phyloP scores from a whole-genome alignment of 2,329 filamentous ascomycete genomes.

The Ceratocystis colombiana region DNA sequence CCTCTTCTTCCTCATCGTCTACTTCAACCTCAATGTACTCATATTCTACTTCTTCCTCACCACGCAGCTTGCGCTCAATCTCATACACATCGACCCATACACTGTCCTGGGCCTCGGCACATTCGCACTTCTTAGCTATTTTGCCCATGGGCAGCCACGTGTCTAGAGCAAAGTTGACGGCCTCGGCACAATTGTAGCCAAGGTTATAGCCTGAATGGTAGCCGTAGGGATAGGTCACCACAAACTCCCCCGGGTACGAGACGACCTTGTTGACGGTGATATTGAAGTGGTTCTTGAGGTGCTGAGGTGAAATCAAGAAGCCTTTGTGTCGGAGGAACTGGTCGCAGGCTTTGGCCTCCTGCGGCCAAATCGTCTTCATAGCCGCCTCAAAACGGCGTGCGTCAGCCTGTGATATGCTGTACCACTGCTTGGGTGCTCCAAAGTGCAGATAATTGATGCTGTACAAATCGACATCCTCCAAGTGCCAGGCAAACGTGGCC shows the following conservation, averaged over 20 bases:
- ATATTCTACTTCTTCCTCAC: slow-evolving; percentile 68
- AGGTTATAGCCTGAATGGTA: slow-evolving; percentile 98
- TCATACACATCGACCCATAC: slow-evolving; percentile 97
- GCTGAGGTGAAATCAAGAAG: slow-evolving; percentile 85
- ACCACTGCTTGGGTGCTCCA: slow-evolving; percentile 97
- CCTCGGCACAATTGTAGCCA: slow-evolving; percentile 97
- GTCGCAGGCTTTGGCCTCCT: slow-evolving; percentile 87
- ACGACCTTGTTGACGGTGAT: slow-evolving; percentile 95
- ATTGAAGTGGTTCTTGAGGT: slow-evolving; percentile 76
- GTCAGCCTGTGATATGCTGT: slow-evolving; percentile 94
- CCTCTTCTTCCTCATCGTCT: slow-evolving; percentile 43
- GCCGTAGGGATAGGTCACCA: slow-evolving; percentile 96
- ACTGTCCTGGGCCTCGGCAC: slow-evolving; percentile 87
- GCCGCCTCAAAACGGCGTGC: slow-evolving; percentile 84
- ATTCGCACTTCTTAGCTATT: slow-evolving; percentile 93
- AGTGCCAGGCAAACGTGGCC: slow-evolving; percentile 96
- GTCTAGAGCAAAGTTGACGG: slow-evolving; percentile 94
- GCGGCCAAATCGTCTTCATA: slow-evolving; percentile 92
- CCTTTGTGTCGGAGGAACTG: slow-evolving; percentile 97
- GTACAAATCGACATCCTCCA: slow-evolving; percentile 97
- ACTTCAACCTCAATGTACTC: slow-evolving; percentile 67
- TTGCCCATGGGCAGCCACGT: slow-evolving; percentile 92
- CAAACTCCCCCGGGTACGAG: slow-evolving; percentile 92
- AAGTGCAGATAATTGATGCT: slow-evolving; percentile 99
- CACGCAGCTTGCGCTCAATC: slow-evolving; percentile 85